Evolutionary conservation across 495 filamentous ascomycete species (phyloP).

Genomic region (Trypethelium eluteriae): DNA sequence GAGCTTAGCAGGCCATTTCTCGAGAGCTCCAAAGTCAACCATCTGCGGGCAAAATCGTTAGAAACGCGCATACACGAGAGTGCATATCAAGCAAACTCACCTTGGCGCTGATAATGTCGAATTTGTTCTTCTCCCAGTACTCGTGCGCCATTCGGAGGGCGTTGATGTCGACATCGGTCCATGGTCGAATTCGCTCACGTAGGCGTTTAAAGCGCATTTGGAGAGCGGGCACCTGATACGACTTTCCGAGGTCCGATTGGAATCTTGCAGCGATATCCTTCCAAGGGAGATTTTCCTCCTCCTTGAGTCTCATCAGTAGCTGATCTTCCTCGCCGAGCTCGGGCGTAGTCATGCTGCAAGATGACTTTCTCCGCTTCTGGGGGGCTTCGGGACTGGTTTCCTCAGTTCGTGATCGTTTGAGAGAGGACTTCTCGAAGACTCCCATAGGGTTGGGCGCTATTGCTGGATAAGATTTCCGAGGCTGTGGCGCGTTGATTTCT

Average conservation of each 20-base stretch:
- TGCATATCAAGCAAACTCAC: constrained; percentile 22
- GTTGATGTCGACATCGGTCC: constrained; percentile 55
- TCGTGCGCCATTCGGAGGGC: constrained; percentile 38
- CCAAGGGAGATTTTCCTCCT: constrained; percentile 61
- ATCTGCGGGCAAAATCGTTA: constrained; percentile 29
- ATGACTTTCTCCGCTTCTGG: constrained; percentile 28
- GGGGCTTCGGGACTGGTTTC: constrained; percentile 25
- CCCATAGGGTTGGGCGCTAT: constrained; percentile 18
- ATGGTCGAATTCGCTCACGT: constrained; percentile 54
- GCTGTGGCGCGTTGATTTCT: constrained; percentile 30
- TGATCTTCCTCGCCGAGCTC: constrained; percentile 57
- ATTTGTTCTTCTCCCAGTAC: constrained; percentile 40
- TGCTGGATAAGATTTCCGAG: constrained; percentile 30
- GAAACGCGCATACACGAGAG: constrained; percentile 2
- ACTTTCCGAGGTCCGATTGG: constrained; percentile 53
- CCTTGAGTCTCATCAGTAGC: constrained; percentile 57
- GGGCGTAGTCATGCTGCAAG: constrained; percentile 26
- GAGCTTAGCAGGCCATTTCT: constrained; percentile 38
- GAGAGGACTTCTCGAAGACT: constrained; percentile 4
- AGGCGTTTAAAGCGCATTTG: constrained; percentile 67
- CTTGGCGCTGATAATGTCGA: constrained; percentile 40
- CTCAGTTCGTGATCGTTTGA: constrained; percentile 31
- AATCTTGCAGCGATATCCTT: constrained; percentile 60
- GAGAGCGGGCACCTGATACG: constrained; percentile 58
- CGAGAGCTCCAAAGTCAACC: constrained; percentile 35